phyloP scores from a whole-genome alignment of 352 stramenopile genomes.

The Peronospora tabacina region DNA sequence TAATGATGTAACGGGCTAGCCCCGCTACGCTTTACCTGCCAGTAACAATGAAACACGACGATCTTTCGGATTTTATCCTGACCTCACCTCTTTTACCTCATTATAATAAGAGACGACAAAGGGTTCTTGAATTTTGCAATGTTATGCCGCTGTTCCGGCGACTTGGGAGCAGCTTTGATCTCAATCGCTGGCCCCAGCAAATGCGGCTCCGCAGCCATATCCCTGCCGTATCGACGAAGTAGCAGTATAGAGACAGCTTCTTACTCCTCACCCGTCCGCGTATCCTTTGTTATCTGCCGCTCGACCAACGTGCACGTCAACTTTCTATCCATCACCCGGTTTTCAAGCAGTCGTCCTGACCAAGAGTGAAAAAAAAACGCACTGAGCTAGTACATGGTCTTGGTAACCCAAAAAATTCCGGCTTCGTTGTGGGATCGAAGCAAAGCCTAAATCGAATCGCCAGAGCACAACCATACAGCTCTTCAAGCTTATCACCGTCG shows the following conservation, averaged over 20 bases:
- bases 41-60: constrained; percentile 12
- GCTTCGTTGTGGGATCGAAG: background rate
- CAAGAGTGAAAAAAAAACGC: too few species aligned
- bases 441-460: too few species aligned
- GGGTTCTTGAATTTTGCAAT: constrained; percentile 72
- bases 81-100: constrained; percentile 40
- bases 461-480: too few species aligned
- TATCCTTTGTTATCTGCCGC: too few species aligned
- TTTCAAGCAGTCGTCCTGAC: too few species aligned
- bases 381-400: background rate
- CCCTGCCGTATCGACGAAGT: too few species aligned
- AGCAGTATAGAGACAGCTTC: too few species aligned
- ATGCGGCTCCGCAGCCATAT: constrained; percentile 17
- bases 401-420: background rate
- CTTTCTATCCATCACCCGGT: too few species aligned
- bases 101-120: constrained; percentile 76
- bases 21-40: constrained; percentile 1
- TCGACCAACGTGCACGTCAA: too few species aligned
- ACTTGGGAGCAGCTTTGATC: constrained; percentile 47
- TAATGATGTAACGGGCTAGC: too few species aligned
- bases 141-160: constrained; percentile 47
- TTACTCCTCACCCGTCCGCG: too few species aligned
- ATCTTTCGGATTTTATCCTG: too few species aligned
- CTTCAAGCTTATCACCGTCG: background rate
- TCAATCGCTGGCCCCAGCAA: constrained; percentile 33